Conservation (phyloP, 371 early-diverging fungal species). For the Rhizopus microsporus region DNA sequence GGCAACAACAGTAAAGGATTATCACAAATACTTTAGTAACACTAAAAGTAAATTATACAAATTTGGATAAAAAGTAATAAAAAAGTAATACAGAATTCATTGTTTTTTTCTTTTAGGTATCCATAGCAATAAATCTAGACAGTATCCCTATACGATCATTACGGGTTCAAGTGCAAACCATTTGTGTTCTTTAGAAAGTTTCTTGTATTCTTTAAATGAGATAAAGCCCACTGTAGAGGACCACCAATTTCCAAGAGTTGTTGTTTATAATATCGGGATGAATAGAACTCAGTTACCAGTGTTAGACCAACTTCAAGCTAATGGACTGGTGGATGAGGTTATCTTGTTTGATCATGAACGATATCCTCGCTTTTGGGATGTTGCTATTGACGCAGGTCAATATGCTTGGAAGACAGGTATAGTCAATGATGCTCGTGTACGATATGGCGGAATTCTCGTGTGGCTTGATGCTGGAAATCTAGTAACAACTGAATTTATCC, state of each 20-base stretch:
- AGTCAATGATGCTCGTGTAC: constrained; percentile 49
- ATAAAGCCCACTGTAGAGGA: constrained; percentile 23
- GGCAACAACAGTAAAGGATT: not conserved
- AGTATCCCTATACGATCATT: constrained; percentile 49
- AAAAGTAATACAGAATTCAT: not conserved
- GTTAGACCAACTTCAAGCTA: constrained; percentile 24
- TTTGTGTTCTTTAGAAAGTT: constrained; percentile 56
- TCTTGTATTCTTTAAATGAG: constrained; percentile 47
- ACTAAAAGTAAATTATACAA: not conserved
- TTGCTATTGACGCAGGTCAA: constrained; percentile 49
- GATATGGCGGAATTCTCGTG: constrained; percentile 47
- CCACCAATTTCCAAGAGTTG: constrained; percentile 32
- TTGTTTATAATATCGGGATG: constrained; percentile 42
- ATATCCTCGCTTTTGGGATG: constrained; percentile 59
- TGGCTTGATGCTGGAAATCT: constrained; percentile 61
- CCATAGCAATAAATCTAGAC: constrained; percentile 10
- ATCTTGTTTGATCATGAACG: constrained; percentile 41
- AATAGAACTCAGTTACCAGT: constrained; percentile 30
- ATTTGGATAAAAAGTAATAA: not conserved
- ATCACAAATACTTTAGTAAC: not conserved
- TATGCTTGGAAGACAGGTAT: constrained; percentile 64
- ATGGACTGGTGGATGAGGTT: constrained; percentile 41
- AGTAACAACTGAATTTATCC: constrained; percentile 45
- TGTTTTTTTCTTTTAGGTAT: not conserved
- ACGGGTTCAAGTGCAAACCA: constrained; percentile 61